phyloP scores from a whole-genome alignment of 176 grass and related monocot species.

The Musa schizocarpa region DNA sequence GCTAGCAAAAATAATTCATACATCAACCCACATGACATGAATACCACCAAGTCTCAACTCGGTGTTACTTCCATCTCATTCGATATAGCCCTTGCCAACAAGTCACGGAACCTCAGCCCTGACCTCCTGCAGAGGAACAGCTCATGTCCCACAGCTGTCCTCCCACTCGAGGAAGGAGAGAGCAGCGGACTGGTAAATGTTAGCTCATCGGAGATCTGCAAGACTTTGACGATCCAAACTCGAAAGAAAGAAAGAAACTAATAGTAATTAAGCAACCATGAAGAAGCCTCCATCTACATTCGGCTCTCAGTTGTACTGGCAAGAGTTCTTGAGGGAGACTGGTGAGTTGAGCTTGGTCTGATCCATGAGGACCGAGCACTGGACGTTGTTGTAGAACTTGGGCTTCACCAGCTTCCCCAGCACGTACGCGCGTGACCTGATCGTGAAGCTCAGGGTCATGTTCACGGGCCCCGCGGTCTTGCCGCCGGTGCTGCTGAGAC shows the following conservation, averaged over 20 bases:
- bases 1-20: not conserved
- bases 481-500: slow-evolving; percentile 31
- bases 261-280: too few relatives aligned
- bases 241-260: not conserved
- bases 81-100: not conserved
- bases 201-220: not conserved
- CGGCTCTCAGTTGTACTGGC: not conserved
- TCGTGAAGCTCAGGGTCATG: slow-evolving; percentile 33
- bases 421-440: slow-evolving; percentile 65
- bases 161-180: not conserved
- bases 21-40: not conserved
- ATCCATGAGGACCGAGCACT: slow-evolving; percentile 29
- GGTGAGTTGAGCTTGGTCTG: not conserved
- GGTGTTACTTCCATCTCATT: not conserved
- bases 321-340: not conserved
- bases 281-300: too few relatives aligned
- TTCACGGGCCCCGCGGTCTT: slow-evolving; percentile 46
- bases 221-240: not conserved
- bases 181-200: not conserved
- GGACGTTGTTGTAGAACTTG: slow-evolving; percentile 36
- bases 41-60: too few relatives aligned
- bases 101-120: not conserved
- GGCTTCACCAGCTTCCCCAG: slow-evolving; percentile 73
- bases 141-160: not conserved
- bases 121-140: not conserved